Base-by-base conservation (phyloP, 169 alveolate species). In the Plasmodium adleri region DNA sequence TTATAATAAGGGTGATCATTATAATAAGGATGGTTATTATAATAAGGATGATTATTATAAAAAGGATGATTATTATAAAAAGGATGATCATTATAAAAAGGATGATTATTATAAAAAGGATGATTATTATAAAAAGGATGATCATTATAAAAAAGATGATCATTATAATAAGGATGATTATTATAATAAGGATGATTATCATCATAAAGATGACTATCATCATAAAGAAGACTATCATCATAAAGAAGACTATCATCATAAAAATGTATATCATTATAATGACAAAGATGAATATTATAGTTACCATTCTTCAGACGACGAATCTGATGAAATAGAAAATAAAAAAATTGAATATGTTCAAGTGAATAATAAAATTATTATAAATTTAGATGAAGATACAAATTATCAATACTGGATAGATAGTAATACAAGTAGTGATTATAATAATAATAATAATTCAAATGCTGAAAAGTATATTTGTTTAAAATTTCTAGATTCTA, bases 311-410 rank as follows among this genome's bases (percentile, higher is more conserved):
- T 15, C 12, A 45, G 58, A 74, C 5, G 3, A 12, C 39, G 76
- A 78, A 2, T 50, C 32, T 24, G 26, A n/a, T 13, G 43, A 28
- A n/a, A 67, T 45, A 26, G 49, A 47, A 43, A 62, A 74, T 12
- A 62, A 66, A 64, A 52, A 50, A 3, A 6, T 52, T 1, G 66
- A 78, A 45, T 64, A 63, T 78, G 76, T 49, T 15, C 32, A 78
- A 15, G 15, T 78, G 2, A 45, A 66, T 15, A 54, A 32, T 15
- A 43, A 5, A 4, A 60, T 78, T 12, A 59, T 17, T 13, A 78
- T 78, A 6, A 68, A 78, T 20, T 49, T 78, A 45, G 59, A 9
- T 47, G n/a, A n/a, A 5, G 89, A 78, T 64, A 76, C 78, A 7
- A 72, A 78, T 64, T 64, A 59, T 28, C 26, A 72, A 10, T 64